Base-by-base conservation (phyloP, 2,329 filamentous ascomycete species). In the Botrytis cinerea region DNA sequence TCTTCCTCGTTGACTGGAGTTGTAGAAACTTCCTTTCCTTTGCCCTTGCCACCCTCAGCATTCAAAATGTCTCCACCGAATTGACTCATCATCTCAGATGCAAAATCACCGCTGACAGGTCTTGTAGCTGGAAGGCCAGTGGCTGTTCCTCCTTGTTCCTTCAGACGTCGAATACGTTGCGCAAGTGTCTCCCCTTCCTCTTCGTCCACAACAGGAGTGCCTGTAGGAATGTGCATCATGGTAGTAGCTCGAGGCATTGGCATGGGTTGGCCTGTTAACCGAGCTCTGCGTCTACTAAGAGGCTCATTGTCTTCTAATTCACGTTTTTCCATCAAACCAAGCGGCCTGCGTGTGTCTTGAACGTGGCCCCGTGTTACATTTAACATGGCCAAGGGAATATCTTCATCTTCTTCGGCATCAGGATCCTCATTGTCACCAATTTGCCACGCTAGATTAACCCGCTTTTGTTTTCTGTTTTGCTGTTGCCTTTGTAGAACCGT, bases 261-360 rank as follows among this genome's bases (percentile, higher is more conserved):
- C n/a, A 51, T 69, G 59, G 75, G 76, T 61, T 76, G 74, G 22
- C 80, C 80, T 46, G 77, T 76, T 6, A 82, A 70, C 62, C 81
- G 74, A 46, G 80, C 78, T 74, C 80, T 74, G 69, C 81, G 78
- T 38, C 75, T 73, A 67, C 78, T 80, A 4, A 82, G 78, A 0
- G 96, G 95, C 81, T 98, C 96, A 72, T 94, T 96, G 79, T 99
- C 96, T 81, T 99, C 96, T 76, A 96, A 84, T 74, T 97, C 92
- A 64, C 93, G 90, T 78, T 89, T 90, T 80, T 97, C 92, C 85
- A 96, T 91, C 73, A 96, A 82, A 7, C 93, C 93, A 8, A 94
- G 81, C 0, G 93, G 92, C 18, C 90, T 83, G 82, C 90, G 87
- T 76, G 90, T 79, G 83, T 88, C 87, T 73, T 86, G 82, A 75